These are phyloP conservation scores for Phytophthora citricola DNA, from an alignment of 352 stramenopile genomes.

Conservation along the genomic window DNA sequence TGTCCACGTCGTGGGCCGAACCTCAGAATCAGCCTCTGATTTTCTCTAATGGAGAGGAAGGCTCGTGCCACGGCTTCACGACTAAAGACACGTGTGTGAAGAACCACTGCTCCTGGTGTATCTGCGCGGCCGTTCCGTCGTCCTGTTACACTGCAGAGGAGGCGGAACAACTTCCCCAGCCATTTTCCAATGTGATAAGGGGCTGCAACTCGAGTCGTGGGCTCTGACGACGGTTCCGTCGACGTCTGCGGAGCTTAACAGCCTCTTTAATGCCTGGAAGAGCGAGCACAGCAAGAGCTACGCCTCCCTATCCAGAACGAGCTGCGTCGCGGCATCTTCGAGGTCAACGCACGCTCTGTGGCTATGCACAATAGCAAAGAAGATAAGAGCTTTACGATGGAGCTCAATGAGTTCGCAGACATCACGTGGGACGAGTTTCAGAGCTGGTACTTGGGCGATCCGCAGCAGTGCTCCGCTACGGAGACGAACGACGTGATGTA, in stretches of 20 bases:
- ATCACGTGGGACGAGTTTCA: conserved; percentile 83
- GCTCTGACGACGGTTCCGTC: conserved; percentile 42
- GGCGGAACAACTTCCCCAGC: conserved; percentile 69
- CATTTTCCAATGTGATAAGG: conserved; percentile 78
- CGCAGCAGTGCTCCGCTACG: conserved; percentile 80
- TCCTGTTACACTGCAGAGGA: conserved; percentile 79
- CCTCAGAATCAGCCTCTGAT: conserved; percentile 19
- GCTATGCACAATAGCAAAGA: conserved; percentile 62
- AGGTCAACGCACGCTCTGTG: conserved; percentile 66
- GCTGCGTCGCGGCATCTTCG: conserved; percentile 63
- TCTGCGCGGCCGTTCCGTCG: conserved; percentile 80
- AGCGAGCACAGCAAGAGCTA: conserved; percentile 53
- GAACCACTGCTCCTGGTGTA: conserved; percentile 77
- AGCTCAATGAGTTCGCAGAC: conserved; percentile 83
- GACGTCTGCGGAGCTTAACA: conserved; percentile 31
- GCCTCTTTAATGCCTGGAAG: conserved; percentile 69
- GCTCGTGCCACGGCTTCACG: conserved; percentile 63
- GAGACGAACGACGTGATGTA: conserved; percentile 37
- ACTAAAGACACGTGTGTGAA: conserved; percentile 56
- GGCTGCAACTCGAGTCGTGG: conserved; percentile 31
- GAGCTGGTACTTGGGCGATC: conserved; percentile 64
- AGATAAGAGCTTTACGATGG: conserved; percentile 63
- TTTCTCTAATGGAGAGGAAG: conserved; percentile 29
- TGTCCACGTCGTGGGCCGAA: neutral
- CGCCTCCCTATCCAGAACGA: conserved; percentile 55